Base-by-base conservation (phyloP, 2,329 filamentous ascomycete species). In the Penicillium thymicola region DNA sequence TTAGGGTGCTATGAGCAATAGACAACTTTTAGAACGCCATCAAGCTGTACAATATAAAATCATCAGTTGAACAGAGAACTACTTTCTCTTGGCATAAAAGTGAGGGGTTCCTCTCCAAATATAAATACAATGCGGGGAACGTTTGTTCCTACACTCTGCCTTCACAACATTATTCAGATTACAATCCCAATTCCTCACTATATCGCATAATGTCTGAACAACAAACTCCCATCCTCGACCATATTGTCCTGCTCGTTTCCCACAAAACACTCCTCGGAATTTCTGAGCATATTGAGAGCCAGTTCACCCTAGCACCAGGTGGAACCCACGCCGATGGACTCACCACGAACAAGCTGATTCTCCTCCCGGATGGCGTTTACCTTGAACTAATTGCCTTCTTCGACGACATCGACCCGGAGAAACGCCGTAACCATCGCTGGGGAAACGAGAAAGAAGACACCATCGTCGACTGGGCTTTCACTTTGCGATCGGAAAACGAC, bases 401-500 rank as follows among this genome's bases (percentile, higher is more conserved):
- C 16, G 60, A 62, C 16, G n/a, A 61, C 7, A 28, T 54, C n/a
- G 58, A 62, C 28, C 60, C 62, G 5, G 56, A 61, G 21, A 44
- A 14, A 37, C 60, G 62, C n/a, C 52, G 51, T 2, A 36, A 51
- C 2, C 62, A 64, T 56, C 62, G 62, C 27, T 64, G 62, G 62
- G 62, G 62, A 38, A 61, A 61, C 1, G 51, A 57, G 8, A 57
- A 38, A 25, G 62, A 62, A 45, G 51, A 54, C 37, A 63, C 49
- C 1, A 57, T 64, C 13, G 58, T 64, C 16, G 62, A 64, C 42
- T 64, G 62, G 62, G 62, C 62, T 6, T 61, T 64, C 50, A 64
- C 62, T 13, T 47, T 57, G 18, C 58, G 52, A 3, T 44, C 62
- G 6, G 55, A 56, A n/a, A 47, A 23, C 11, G 56, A 61, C 34